Conservation (phyloP, 169 alveolate species). For the Plasmodium gallinaceum region DNA sequence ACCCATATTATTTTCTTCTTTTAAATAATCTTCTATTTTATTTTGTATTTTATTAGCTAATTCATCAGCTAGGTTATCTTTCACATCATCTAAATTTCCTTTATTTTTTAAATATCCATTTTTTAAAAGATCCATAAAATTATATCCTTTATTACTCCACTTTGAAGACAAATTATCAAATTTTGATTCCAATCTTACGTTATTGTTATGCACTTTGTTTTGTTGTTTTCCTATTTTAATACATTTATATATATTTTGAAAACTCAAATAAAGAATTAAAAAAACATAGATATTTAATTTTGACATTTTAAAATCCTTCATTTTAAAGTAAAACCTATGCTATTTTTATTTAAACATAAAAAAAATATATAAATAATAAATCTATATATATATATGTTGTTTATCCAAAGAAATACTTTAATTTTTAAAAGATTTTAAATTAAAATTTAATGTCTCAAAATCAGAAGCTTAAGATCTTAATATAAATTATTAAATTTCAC, state of each 20-base stretch:
- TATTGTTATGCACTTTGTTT: neutral
- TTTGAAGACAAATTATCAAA: slow-evolving; percentile 9
- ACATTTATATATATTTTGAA: slow-evolving; percentile 30
- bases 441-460: neutral
- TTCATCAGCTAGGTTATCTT: slow-evolving; percentile 60
- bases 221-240: slow-evolving; percentile 17
- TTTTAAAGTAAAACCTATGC: neutral
- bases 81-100: slow-evolving; percentile 42
- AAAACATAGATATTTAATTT: slow-evolving; percentile 25
- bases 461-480: neutral
- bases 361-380: neutral
- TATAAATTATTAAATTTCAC: neutral
- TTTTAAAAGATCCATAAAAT: slow-evolving; percentile 40
- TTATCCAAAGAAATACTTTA: neutral
- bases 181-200: neutral
- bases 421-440: no score
- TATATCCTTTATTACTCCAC: slow-evolving; percentile 54
- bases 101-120: slow-evolving; percentile 33
- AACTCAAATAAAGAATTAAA: slow-evolving; percentile 29
- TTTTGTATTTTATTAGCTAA: slow-evolving; percentile 51
- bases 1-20: slow-evolving; percentile 20
- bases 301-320: neutral
- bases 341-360: neutral
- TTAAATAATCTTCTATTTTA: slow-evolving; percentile 18
- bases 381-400: neutral